These are phyloP conservation scores for Tilletia setariae DNA, from an alignment of 1,284 basidiomycete species.

Conservation along the genomic window DNA sequence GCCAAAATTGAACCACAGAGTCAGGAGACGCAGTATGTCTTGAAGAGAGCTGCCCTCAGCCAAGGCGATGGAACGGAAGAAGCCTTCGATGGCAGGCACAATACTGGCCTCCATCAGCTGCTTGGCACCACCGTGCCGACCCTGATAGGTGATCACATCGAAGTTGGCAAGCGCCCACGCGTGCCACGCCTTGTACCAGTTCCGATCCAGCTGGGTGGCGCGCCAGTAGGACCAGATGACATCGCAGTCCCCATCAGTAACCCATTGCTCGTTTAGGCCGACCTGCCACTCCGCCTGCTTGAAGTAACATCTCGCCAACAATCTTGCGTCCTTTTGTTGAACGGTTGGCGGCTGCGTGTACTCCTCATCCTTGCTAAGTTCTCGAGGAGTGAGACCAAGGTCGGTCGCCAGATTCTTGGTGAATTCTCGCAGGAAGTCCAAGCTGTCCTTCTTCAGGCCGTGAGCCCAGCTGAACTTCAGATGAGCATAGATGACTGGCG, in stretches of 20 bases:
- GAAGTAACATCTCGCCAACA: constrained; percentile 94
- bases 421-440: constrained; percentile 83
- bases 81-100: constrained; percentile 86
- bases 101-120: constrained; percentile 77
- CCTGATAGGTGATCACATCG: constrained; percentile 69
- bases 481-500: constrained; percentile 94
- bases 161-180: constrained; percentile 97
- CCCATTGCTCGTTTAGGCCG: constrained; percentile 75
- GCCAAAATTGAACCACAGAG: constrained; percentile 98
- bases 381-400: constrained; percentile 61
- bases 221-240: constrained; percentile 69
- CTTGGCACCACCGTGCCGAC: constrained; percentile 62
- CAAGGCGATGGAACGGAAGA: constrained; percentile 92
- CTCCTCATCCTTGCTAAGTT: constrained; percentile 41
- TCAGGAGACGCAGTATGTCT: constrained; percentile 87
- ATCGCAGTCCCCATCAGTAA: constrained; percentile 47
- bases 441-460: constrained; percentile 72
- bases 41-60: constrained; percentile 83
- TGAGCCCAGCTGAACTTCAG: constrained; percentile 95
- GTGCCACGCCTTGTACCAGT: constrained; percentile 99
- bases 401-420: constrained; percentile 70
- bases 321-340: constrained; percentile 71
- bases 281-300: constrained; percentile 94
- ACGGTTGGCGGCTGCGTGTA: constrained; percentile 46
- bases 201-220: constrained; percentile 85